phyloP scores from a whole-genome alignment of 305 asterid genomes.

The Galium porrigens region DNA sequence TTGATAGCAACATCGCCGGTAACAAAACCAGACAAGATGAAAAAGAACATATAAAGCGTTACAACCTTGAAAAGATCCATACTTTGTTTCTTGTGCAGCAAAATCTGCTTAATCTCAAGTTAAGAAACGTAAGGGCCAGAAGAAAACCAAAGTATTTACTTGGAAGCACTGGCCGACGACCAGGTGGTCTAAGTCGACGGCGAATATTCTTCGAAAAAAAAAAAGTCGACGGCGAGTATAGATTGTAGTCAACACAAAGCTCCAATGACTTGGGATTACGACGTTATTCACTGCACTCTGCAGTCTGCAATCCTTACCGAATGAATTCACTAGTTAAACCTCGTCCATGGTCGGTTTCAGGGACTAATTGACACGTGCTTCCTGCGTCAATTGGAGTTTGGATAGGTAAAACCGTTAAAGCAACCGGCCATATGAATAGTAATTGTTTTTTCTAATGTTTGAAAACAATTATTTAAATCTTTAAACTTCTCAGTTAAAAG shows the following conservation, averaged over 20 bases:
- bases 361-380: no score
- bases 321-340: no score
- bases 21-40: background rate
- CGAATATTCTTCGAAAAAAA: no score
- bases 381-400: no score
- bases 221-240: background rate
- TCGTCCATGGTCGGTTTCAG: no score
- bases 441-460: no score
- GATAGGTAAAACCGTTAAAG: no score
- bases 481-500: no score
- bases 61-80: background rate
- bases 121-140: background rate
- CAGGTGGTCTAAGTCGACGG: background rate
- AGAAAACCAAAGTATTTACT: background rate
- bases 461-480: no score
- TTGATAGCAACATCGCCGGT: slow-evolving; percentile 24
- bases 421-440: no score
- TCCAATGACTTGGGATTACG: background rate
- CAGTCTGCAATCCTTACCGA: no score
- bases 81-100: background rate
- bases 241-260: background rate
- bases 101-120: background rate
- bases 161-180: background rate
- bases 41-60: slow-evolving; percentile 17
- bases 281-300: background rate